Base-by-base conservation (phyloP, 208 protist species). In the Angomonas ambiguus region DNA sequence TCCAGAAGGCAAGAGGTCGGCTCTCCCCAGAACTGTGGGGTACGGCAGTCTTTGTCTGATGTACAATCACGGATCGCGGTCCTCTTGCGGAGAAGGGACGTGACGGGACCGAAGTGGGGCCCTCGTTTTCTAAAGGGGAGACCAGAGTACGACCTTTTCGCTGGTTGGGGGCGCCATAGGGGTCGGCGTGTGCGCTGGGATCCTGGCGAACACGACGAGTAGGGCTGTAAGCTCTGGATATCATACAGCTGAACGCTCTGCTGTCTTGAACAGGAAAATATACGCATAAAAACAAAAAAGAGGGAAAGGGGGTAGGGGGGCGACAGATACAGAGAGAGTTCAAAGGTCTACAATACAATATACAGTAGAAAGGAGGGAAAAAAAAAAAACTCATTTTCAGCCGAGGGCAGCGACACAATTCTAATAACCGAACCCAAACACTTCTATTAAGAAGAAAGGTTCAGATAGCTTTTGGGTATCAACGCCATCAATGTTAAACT, bases 351-450 rank as follows among this genome's bases (percentile, higher is more conserved):
- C 31, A 41, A 72, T 53, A 66, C 3, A 6, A 59, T 41, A 5
- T 33, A 27, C 24, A 42, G 24, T 1, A 66, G 56, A 48, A 59
- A 33, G 16, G n/a, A 24, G 35, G 13, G 38, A 33, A 67, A 51
- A 57, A n/a, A 63, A 27, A 61, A 30, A 49, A 13, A 33, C 11
- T 16, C 16, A 45, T n/a, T 45, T 8, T 45, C 38, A 16, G 38
- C 8, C 11, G 38, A 45, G 16, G 38, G 16, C 8, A 45, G 16
- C 38, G 38, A 45, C 8, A 45, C 8, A 45, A 24, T 20, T 58
- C 57, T 76, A 90, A 25, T 74, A 74, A 16, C 67, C 77, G 57
- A 92, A 92, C 2, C 74, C 85, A 49, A 92, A 92, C 13, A 94
- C 85, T 51, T 92, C 86, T 60, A 92, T 92, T 0, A 78, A 70